These are phyloP conservation scores for Colletotrichum sublineola DNA, from an alignment of 2,329 filamentous ascomycete genomes.

Conservation along the genomic window DNA sequence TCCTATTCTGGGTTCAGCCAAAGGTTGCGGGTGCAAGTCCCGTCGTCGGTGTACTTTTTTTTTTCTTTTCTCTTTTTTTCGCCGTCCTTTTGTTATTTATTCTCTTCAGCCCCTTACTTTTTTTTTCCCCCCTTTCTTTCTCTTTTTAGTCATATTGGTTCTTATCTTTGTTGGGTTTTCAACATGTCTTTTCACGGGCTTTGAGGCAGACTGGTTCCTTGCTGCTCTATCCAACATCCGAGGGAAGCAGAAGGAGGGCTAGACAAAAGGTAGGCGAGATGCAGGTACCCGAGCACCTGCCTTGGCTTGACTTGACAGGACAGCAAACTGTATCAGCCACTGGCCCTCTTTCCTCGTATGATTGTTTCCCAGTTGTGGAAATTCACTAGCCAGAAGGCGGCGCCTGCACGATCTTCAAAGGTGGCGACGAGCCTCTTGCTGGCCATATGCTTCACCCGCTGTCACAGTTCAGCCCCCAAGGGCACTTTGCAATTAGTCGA, in stretches of 20 bases:
- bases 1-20: slow-evolving; percentile 35
- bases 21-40: slow-evolving; percentile 43
- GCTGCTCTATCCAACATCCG: not conserved
- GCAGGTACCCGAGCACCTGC: slow-evolving; percentile 10
- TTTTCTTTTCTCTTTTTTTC: not conserved
- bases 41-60: slow-evolving; percentile 31
- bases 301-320: not conserved
- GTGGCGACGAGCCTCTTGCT: not conserved
- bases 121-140: not conserved
- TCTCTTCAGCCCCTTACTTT: not conserved
- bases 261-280: slow-evolving; percentile 3
- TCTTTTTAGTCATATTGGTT: not conserved
- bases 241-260: not conserved
- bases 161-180: not conserved
- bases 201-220: not conserved
- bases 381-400: not conserved
- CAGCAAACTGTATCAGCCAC: not conserved
- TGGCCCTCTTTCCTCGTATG: not conserved
- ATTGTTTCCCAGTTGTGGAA: not conserved
- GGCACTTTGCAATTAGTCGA: not conserved
- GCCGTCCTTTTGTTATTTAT: not conserved
- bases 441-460: not conserved
- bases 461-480: not conserved
- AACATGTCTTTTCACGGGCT: too few relatives aligned
- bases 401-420: too few relatives aligned